Evolutionary conservation across 2,329 filamentous ascomycete species (phyloP), one percentile per base, ranked within the genome.

Genomic region (Penicillium olsonii): DNA sequence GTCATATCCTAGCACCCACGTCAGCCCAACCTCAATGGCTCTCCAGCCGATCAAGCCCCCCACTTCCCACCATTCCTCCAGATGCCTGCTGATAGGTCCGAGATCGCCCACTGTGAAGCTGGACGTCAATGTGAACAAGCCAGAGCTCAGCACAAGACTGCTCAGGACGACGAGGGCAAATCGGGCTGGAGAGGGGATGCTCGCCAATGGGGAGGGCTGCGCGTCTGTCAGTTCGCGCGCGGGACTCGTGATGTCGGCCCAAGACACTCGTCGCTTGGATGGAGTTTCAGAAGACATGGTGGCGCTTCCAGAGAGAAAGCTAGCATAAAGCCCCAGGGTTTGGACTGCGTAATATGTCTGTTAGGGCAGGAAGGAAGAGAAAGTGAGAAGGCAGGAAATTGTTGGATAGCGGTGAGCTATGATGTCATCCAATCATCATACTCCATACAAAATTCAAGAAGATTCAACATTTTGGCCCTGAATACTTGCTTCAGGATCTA

Each of bases 1-100:
- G 69, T 95, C 90, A 66, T 87, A 88, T 55, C 84, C 79, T 37
- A 84, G 77, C 60, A 81, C 82, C 90, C 90, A 96, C 39, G 83
- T 86, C 39, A 92, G 65, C 19, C 77, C 83, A 45, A 95, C 77
- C 67, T 91, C 85, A 39, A 84, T 68, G 14, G 71, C 67, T 82
- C 88, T 79, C 75, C 77, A 81, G 10, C 60, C 77, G 43, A 85
- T 64, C 53, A 83, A 64, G 14, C 71, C 75, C 5, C 70, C 76
- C 22, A 90, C 78, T 66, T 89, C 84, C 64, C 74, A 71, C 77
- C 82, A 83, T 44, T 80, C 79, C 42, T 86, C 82, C 52, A 84
- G 70, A 48, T 78, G 79, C 62, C 84, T 83, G 67, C 84, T 87
- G 50, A 92, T 79, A 20, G 75, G 73, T 1, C 84, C 84, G 34